These are phyloP conservation scores for Trichosporon faecale DNA, from an alignment of 1,284 basidiomycete species.

Conservation along the genomic window DNA sequence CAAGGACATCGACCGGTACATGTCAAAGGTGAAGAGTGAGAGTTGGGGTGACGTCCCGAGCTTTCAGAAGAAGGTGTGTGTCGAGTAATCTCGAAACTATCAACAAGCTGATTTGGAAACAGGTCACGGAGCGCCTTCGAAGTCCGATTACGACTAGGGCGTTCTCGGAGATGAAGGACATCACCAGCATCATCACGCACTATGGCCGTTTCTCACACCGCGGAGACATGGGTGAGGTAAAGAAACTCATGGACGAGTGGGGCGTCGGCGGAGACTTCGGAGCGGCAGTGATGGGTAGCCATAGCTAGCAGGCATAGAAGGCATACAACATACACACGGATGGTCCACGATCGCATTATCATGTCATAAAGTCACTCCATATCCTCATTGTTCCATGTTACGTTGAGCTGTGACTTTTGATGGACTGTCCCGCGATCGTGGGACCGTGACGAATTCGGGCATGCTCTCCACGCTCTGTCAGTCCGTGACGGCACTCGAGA, in stretches of 20 bases:
- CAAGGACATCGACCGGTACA: slow-evolving; percentile 46
- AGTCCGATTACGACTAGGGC: slow-evolving; percentile 27
- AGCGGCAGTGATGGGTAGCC: slow-evolving; percentile 38
- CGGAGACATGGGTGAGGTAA: slow-evolving; percentile 54
- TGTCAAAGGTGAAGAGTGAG: slow-evolving; percentile 53
- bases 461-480: too few relatives aligned
- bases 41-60: slow-evolving; percentile 55
- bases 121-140: slow-evolving; percentile 53
- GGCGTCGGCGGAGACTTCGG: slow-evolving; percentile 53
- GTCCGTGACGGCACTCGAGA: too few relatives aligned
- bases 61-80: slow-evolving; percentile 52
- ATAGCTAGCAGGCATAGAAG: background rate
- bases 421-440: background rate
- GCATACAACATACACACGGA: background rate
- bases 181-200: slow-evolving; percentile 49
- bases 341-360: background rate
- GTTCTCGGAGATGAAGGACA: slow-evolving; percentile 46
- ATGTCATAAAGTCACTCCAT: background rate
- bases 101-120: background rate
- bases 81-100: background rate
- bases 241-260: slow-evolving; percentile 47
- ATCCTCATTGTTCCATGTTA: background rate
- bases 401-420: too few relatives aligned
- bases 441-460: too few relatives aligned
- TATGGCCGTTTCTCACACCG: slow-evolving; percentile 51